A percentile compares a stretch with the other conserved stretches of the same genome.
Conservation (phyloP, 2,329 filamentous ascomycete species). For the Monosporascus sp. region DNA sequence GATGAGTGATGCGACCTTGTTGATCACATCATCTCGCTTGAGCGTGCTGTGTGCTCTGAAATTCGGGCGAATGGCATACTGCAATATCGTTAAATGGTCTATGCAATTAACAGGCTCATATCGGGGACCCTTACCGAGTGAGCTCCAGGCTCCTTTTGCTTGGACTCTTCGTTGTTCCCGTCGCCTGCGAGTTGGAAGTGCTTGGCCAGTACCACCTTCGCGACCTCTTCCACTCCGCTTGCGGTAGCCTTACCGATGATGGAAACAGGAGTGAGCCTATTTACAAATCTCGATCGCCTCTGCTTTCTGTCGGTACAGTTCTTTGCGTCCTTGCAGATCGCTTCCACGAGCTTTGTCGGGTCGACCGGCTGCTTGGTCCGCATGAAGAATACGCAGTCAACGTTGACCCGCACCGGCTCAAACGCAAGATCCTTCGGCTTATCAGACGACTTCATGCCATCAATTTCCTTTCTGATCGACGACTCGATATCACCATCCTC, state of each 20-base stretch:
- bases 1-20: constrained; percentile 61
- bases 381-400: constrained; percentile 62
- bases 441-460: constrained; percentile 46
- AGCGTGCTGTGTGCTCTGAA: constrained; percentile 68
- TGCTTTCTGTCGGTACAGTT: constrained; percentile 34
- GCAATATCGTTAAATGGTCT: background rate
- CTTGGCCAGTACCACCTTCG: constrained; percentile 54
- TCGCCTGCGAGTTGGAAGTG: constrained; percentile 50
- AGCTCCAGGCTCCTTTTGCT: constrained; percentile 11
- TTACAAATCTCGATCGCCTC: constrained; percentile 52
- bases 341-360: constrained; percentile 47
- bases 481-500: constrained; percentile 64
- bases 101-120: constrained; percentile 1
- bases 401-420: constrained; percentile 45
- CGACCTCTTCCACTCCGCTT: constrained; percentile 61
- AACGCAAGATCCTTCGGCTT: constrained; percentile 43
- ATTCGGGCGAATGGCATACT: constrained; percentile 83
- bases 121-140: constrained; percentile 36
- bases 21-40: constrained; percentile 64
- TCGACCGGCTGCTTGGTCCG: constrained; percentile 51
- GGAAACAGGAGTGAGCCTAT: constrained; percentile 50
- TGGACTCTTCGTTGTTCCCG: constrained; percentile 12
- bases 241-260: constrained; percentile 59
- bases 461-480: constrained; percentile 67
- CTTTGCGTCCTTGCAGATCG: constrained; percentile 51